Evolutionary conservation across 495 filamentous ascomycete species (phyloP).

Genomic region (Neurospora hispaniola): DNA sequence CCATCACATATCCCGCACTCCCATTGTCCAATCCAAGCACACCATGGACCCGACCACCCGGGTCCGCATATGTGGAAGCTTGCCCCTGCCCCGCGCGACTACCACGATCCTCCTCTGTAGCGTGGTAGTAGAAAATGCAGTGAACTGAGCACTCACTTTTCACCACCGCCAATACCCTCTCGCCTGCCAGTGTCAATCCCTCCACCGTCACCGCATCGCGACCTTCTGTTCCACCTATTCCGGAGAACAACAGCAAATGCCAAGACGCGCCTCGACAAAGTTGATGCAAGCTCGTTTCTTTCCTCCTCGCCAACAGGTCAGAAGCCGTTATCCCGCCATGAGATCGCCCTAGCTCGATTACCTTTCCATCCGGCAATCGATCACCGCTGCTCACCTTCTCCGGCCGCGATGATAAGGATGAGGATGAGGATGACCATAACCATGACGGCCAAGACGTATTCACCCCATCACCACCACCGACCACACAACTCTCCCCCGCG

Average conservation of each 20-base stretch:
- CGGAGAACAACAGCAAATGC: constrained; percentile 30
- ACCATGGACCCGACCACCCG: constrained; percentile 18
- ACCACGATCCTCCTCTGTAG: background rate
- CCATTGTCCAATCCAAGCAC: constrained; percentile 23
- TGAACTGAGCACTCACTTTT: constrained; percentile 9
- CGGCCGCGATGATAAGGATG: background rate
- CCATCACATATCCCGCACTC: constrained; percentile 23
- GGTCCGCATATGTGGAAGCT: constrained; percentile 15
- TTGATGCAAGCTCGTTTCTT: constrained; percentile 17
- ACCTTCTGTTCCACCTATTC: background rate
- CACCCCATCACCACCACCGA: constrained; percentile 13
- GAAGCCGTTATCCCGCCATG: background rate
- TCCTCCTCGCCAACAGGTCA: constrained; percentile 1
- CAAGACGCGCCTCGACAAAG: constrained; percentile 15
- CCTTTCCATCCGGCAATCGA: constrained; percentile 21
- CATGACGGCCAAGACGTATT: background rate
- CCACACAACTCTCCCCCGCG: background rate
- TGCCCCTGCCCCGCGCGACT: background rate
- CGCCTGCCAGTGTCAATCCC: constrained; percentile 7
- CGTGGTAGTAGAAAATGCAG: constrained; percentile 4
- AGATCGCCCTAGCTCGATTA: background rate
- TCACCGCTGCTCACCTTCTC: constrained; percentile 25
- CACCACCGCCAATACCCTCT: constrained; percentile 6
- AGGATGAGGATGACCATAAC: too few relatives aligned
- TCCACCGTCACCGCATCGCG: constrained; percentile 4